Evolutionary conservation across 2,329 filamentous ascomycete genomes (phyloP), one percentile per base, ranked within the genome.

Genomic region (Bisporella sp.): DNA sequence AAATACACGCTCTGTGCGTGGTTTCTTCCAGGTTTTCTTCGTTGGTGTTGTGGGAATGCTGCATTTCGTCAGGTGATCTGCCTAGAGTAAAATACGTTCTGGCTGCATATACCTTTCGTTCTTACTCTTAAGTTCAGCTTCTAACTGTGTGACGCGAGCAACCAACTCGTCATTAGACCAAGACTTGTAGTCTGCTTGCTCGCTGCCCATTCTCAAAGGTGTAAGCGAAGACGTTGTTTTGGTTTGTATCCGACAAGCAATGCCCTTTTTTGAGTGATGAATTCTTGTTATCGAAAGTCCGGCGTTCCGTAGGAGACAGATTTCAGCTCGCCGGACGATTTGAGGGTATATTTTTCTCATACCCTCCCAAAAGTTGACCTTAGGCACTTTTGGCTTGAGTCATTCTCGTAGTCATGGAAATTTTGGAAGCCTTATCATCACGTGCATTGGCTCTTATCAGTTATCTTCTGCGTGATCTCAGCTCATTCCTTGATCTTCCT

Each of bases 131-230:
- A 90, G 69, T 62, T 88, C 77, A 4, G 73, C 65, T 66, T 95
- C 89, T 5, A 93, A 73, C 47, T 79, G 71, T 12, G 73, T 77
- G 43, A 95, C 81, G 40, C 85, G 78, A 57, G 78, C 71, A 41
- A 93, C 78, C 37, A 93, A 78, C 42, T 79, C 79, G 39, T 81
- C 75, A 55, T 80, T 82, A 48, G 78, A 82, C 86, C 85, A 91
- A 56, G 73, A 74, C 40, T 74, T 73, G 69, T 91, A 91, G 47
- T 73, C 70, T 8, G 66, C 35, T n/a, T 37, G 63, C 12, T 67
- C 63, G 42, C 54, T 46, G 21, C 43, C 56, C 50, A 55, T 57
- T 8, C 50, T 58, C 37, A 43, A 9, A 11, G 44, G 21, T 8
- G 48, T 50, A n/a, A 21, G 21, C 3, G 21, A 21, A 21, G 49